A percentile compares a stretch with the other conserved stretches of the same genome.
Conservation (phyloP, 305 asterid genomes). For the Rubia balearica region DNA sequence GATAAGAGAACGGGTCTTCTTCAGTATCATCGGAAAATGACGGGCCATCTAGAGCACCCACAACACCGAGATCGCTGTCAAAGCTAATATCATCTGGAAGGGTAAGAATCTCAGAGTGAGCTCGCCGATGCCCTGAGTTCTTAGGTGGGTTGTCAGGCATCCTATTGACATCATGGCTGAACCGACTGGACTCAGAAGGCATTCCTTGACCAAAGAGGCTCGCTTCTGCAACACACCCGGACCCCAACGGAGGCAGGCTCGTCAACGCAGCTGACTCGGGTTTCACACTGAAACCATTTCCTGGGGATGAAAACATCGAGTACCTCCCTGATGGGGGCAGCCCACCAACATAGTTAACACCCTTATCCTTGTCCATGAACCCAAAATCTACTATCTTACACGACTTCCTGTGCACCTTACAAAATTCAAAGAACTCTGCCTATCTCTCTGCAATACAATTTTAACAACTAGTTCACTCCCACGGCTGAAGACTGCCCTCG, state of each 20-base stretch:
- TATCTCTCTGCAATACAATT: background rate
- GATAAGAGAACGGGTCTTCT: conserved; percentile 75
- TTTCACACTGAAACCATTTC: conserved; percentile 38
- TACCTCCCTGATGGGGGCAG: conserved; percentile 82
- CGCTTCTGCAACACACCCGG: conserved; percentile 48
- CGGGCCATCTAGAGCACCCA: conserved; percentile 93
- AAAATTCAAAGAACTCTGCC: background rate
- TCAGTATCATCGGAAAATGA: conserved; percentile 85
- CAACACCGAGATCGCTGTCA: conserved; percentile 93
- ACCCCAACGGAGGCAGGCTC: conserved; percentile 58
- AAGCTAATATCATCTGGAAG: conserved; percentile 96
- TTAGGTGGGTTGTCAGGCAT: conserved; percentile 94
- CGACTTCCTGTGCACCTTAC: background rate
- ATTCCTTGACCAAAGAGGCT: conserved; percentile 52
- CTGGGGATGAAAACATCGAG: conserved; percentile 52
- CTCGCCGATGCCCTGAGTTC: conserved; percentile 86
- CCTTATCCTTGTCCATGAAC: conserved; percentile 80
- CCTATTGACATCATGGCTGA: conserved; percentile 84
- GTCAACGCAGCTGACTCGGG: conserved; percentile 47
- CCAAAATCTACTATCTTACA: conserved; percentile 15
- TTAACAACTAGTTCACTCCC: background rate
- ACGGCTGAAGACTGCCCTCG: background rate
- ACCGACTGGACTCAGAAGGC: conserved; percentile 45
- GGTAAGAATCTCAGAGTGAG: conserved; percentile 93
- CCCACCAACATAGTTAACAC: conserved; percentile 40